phyloP scores from a whole-genome alignment of 495 filamentous ascomycete species.

The Friedmanniomyces simplex region DNA sequence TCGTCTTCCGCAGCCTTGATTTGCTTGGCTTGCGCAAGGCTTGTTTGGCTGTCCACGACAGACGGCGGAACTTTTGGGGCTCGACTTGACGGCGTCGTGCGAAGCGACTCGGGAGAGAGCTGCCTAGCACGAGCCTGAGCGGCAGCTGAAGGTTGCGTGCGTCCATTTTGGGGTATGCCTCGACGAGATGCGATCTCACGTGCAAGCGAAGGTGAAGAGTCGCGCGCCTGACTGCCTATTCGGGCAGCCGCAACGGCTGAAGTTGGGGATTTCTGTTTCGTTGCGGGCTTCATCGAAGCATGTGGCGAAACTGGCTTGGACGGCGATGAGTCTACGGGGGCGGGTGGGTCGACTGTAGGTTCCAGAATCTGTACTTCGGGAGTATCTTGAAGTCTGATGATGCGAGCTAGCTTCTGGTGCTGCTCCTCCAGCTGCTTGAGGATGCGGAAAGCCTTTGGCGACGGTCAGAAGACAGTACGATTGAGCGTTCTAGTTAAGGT shows the following conservation, averaged over 20 bases:
- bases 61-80: slow-evolving; percentile 11
- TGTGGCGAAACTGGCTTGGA: neutral
- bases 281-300: neutral
- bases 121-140: slow-evolving; percentile 10
- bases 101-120: slow-evolving; percentile 12
- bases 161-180: slow-evolving; percentile 11
- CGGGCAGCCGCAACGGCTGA: slow-evolving; percentile 7
- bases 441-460: slow-evolving; percentile 59
- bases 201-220: slow-evolving; percentile 18
- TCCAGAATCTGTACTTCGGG: slow-evolving; percentile 23
- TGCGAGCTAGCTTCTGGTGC: slow-evolving; percentile 65
- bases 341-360: neutral
- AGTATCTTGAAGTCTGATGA: slow-evolving; percentile 47
- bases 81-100: neutral
- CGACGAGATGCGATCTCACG: slow-evolving; percentile 18
- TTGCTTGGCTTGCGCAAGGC: neutral
- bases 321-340: neutral
- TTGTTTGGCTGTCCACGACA: slow-evolving; percentile 17
- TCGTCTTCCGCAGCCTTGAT: slow-evolving; percentile 12
- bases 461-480: slow-evolving; percentile 5
- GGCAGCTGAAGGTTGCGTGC: slow-evolving; percentile 6
- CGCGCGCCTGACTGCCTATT: neutral
- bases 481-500: neutral
- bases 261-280: slow-evolving; percentile 1
- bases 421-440: slow-evolving; percentile 76